Base-by-base conservation (phyloP, 305 asterid species). In the Solanum chacoense region DNA sequence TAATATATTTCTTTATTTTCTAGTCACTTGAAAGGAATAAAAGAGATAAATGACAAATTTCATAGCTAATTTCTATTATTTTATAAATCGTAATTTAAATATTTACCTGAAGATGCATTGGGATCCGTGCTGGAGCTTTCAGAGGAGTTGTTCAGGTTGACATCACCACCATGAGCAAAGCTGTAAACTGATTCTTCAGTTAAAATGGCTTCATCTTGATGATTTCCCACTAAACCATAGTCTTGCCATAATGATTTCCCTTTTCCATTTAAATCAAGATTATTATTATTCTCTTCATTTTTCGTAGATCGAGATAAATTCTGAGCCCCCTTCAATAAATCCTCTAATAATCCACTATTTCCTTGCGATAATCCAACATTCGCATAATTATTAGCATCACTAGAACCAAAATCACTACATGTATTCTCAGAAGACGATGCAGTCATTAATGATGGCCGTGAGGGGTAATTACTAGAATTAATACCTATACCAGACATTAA, bases 281-380 rank as follows among this genome's bases (percentile, higher is more conserved):
- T n/a, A 45, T 37, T 26, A 37, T 37, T 26, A 37, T 32, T 55
- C 10, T 74, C 50, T 18, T 50, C 50, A 0, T 24, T 86, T 40
- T 71, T 86, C 13, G n/a, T 89, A 83, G 50, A 22, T 2, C 87
- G 73, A 0, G 75, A 83, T 89, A 93, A 81, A 65, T 92, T 88
- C 34, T 87, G 91, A 85, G 94, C 88, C 77, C 93, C 94, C 80
- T 87, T 93, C 18, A 94, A 79, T 11, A 96, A 89, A 89, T 95
- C 98, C 31, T 91, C 93, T 89, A 95, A 85, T 92, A 96, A 88
- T 36, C 98, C 98, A 14, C 93, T 93, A 9, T 89, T 91, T 4
- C 92, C 38, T 1, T 74, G 86, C 4, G 88, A 63, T 72, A 91
- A 89, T 6, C 90, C 91, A 13, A 31, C 91, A 3, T 32, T 90